Evolutionary conservation across 192 early-diverging fungal species (phyloP).

Genomic region (Coemansia sp.): DNA sequence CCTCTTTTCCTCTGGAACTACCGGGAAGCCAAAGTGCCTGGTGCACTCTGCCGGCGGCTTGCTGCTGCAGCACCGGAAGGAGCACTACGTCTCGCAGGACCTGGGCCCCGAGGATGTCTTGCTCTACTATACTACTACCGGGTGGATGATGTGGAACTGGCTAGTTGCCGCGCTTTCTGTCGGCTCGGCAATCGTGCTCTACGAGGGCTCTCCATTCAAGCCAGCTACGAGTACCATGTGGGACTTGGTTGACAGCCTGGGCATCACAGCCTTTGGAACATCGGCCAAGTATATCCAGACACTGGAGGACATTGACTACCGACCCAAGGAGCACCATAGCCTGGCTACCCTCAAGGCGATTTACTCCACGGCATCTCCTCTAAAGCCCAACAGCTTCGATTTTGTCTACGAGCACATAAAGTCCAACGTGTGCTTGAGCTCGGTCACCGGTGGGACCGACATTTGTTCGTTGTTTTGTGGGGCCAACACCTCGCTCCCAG

Average conservation of each 20-base stretch:
- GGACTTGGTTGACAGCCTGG: constrained; percentile 71
- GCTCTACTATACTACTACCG: constrained; percentile 89
- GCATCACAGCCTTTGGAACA: constrained; percentile 87
- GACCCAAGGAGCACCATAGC: constrained; percentile 61
- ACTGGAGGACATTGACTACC: constrained; percentile 70
- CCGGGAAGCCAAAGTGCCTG: constrained; percentile 94
- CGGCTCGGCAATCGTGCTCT: constrained; percentile 78
- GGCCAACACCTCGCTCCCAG: constrained; percentile 84
- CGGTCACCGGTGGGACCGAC: constrained; percentile 97
- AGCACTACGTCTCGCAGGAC: constrained; percentile 86
- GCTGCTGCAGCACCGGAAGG: constrained; percentile 91
- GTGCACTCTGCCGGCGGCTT: constrained; percentile 91
- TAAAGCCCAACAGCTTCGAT: constrained; percentile 90
- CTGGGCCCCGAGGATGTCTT: constrained; percentile 72
- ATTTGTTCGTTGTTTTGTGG: constrained; percentile 95
- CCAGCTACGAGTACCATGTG: constrained; percentile 73
- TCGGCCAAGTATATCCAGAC: constrained; percentile 96
- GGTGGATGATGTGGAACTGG: constrained; percentile 99
- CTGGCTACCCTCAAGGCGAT: constrained; percentile 70
- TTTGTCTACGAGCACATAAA: constrained; percentile 89
- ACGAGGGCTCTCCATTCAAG: constrained; percentile 94
- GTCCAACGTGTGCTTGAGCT: constrained; percentile 80
- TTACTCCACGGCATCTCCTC: constrained; percentile 92
- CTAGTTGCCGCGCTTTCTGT: constrained; percentile 75
- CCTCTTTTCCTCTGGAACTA: constrained; percentile 92